phyloP scores from a whole-genome alignment of 1,139 yeast genomes.

The Magnusiomyces paraingens region DNA sequence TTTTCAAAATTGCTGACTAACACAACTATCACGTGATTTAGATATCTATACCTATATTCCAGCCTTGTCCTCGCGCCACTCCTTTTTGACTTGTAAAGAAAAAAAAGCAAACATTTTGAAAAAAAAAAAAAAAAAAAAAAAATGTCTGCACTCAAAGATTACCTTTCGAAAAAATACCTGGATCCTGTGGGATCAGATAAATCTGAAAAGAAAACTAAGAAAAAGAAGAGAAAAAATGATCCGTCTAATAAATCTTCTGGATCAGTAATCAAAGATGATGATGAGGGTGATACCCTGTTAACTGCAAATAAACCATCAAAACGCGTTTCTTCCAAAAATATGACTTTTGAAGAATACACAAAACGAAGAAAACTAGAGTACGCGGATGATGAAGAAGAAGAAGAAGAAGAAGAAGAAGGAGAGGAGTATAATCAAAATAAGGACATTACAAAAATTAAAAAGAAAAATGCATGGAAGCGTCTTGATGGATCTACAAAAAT shows the following conservation, averaged over 20 bases:
- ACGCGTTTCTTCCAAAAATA: background rate
- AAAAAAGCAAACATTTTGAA: too few species aligned
- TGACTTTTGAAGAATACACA: constrained; percentile 5
- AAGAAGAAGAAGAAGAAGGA: constrained; percentile 20
- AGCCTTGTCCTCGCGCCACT: background rate
- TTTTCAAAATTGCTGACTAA: background rate
- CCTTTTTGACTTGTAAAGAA: too few species aligned
- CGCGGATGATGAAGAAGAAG: background rate
- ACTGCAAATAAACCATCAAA: background rate
- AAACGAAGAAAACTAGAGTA: constrained; percentile 4
- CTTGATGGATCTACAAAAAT: constrained; percentile 21
- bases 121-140: background rate
- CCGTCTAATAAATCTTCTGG: background rate
- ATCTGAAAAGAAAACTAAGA: background rate
- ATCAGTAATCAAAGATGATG: constrained; percentile 26
- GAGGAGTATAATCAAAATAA: constrained; percentile 13
- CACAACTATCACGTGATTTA: background rate
- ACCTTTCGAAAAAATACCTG: constrained; percentile 44
- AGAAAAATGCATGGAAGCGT: constrained; percentile 29
- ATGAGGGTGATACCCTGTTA: constrained; percentile 19
- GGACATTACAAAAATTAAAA: constrained; percentile 24
- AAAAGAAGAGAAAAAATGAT: constrained; percentile 7
- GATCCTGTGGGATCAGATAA: constrained; percentile 16
- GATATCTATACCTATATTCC: background rate
- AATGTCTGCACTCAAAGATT: constrained; percentile 44